phyloP scores from a whole-genome alignment of 129 eudicot genomes.

The Silybum marianum region DNA sequence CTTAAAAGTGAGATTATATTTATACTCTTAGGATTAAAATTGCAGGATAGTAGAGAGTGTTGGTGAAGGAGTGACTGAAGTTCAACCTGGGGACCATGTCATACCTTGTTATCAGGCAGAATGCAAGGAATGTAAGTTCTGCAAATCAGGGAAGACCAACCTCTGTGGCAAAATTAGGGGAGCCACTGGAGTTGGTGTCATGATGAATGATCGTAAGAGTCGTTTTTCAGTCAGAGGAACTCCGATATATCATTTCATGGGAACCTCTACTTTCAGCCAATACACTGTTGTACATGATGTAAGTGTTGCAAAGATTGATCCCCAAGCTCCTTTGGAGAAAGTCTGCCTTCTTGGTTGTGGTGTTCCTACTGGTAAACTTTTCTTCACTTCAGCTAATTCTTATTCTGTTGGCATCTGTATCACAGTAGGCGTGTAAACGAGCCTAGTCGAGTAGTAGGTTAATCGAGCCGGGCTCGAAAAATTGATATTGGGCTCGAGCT shows the following conservation, averaged over 20 bases:
- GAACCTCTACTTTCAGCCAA: conserved; percentile 97
- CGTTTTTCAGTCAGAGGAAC: conserved; percentile 94
- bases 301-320: conserved; percentile 96
- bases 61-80: conserved; percentile 99
- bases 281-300: conserved; percentile 99
- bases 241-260: conserved; percentile 98
- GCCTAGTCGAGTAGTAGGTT: too few species aligned
- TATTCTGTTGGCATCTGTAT: background rate
- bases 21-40: background rate
- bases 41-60: conserved; percentile 96
- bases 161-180: conserved; percentile 98
- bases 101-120: conserved; percentile 99
- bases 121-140: conserved; percentile 94
- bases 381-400: background rate
- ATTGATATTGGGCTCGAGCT: too few species aligned
- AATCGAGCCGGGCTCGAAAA: too few species aligned
- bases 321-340: conserved; percentile 91
- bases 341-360: conserved; percentile 98
- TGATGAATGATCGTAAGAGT: conserved; percentile 93
- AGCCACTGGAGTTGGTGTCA: conserved; percentile 98
- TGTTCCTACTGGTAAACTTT: conserved; percentile 73
- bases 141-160: conserved; percentile 98
- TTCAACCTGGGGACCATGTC: conserved; percentile 96
- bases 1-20: background rate
- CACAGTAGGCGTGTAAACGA: too few species aligned